Evolutionary conservation across 331 rosid genomes (phyloP).

Genomic region (Pyrus hybrid): DNA sequence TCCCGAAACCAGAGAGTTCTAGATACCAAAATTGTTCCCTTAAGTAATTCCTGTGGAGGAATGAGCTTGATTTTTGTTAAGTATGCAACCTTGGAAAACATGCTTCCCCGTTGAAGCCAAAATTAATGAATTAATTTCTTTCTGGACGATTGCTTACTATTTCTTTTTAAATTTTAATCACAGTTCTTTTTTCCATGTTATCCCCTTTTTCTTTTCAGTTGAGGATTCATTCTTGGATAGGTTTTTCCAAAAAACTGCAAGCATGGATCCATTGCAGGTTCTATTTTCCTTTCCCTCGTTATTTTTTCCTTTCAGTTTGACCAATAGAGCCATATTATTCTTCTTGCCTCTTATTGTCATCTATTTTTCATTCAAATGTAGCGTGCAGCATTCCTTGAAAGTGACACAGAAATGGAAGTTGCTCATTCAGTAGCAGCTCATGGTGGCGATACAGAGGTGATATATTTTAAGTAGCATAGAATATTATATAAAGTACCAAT

Average conservation of each 20-base stretch:
- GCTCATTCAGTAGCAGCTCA: conserved; percentile 90
- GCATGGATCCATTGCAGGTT: conserved; percentile 80
- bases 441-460: conserved; percentile 88
- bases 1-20: not conserved
- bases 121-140: not conserved
- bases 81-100: not conserved
- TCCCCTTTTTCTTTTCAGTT: conserved; percentile 28
- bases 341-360: conserved; percentile 8
- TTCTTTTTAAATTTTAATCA: not conserved
- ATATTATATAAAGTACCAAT: not conserved
- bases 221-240: conserved; percentile 81
- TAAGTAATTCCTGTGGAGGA: not conserved
- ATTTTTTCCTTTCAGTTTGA: not conserved
- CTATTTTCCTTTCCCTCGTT: conserved; percentile 4
- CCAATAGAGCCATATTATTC: not conserved
- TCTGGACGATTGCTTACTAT: not conserved
- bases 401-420: conserved; percentile 78
- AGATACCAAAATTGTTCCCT: not conserved
- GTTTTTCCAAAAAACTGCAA: conserved; percentile 69
- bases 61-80: not conserved
- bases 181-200: not conserved
- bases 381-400: conserved; percentile 92
- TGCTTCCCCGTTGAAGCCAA: not conserved
- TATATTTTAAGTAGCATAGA: not conserved
- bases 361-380: conserved; percentile 12